Percentiles rank a stretch among this genome's conserved stretches.
Conservation (phyloP, 2,329 filamentous ascomycete genomes). For the Cladosporium sp. region DNA sequence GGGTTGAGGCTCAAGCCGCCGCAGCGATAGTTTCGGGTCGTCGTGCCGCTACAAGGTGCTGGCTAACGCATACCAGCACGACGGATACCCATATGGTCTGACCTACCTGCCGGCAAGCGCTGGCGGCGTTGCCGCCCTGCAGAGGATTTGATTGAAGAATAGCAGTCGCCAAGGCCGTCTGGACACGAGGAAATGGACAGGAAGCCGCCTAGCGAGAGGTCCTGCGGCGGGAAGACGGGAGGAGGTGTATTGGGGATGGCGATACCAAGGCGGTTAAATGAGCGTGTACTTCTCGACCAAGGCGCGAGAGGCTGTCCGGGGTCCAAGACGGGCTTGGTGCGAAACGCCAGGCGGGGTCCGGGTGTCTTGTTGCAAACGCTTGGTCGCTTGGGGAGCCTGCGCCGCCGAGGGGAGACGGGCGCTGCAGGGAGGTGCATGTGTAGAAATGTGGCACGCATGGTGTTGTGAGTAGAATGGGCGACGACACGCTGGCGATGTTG, state of each 20-base stretch:
- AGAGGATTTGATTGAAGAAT: too few species aligned
- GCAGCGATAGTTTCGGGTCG: background rate
- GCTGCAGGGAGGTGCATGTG: background rate
- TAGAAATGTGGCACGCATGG: too few species aligned
- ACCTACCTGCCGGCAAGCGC: too few species aligned
- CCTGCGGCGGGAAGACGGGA: conserved; percentile 3
- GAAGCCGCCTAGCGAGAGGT: too few species aligned
- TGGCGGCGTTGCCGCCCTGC: too few species aligned
- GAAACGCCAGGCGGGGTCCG: background rate
- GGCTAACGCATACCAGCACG: too few species aligned
- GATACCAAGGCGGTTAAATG: conserved; percentile 11
- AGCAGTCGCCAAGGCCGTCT: too few species aligned
- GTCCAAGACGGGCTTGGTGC: conserved; percentile 6
- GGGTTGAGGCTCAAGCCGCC: too few species aligned
- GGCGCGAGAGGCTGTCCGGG: background rate
- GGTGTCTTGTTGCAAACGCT: background rate
- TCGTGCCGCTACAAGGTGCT: background rate
- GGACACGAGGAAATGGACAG: too few species aligned
- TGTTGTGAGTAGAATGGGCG: too few species aligned
- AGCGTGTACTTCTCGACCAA: background rate
- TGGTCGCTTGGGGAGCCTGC: background rate
- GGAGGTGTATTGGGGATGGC: conserved; percentile 2
- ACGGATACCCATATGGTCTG: too few species aligned
- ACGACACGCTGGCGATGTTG: too few species aligned
- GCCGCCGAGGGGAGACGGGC: background rate